Conservation (phyloP, 352 stramenopile species). For the Phytophthora fragariae region DNA sequence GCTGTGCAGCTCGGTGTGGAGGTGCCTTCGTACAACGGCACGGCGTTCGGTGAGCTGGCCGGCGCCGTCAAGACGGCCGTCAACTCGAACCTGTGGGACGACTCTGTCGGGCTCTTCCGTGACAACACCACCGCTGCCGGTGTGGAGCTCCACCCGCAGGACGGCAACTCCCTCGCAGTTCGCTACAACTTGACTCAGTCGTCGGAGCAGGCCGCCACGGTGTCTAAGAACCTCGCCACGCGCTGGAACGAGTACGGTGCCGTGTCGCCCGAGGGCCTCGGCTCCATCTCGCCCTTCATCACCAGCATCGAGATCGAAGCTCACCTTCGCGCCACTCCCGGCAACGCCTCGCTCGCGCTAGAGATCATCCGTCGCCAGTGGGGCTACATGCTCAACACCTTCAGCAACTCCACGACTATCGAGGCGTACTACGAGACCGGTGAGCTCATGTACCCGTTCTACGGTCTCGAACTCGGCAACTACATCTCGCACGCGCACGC, state of each 20-base stretch:
- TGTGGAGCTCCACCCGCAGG: slow-evolving; percentile 34
- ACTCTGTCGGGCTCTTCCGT: slow-evolving; percentile 26
- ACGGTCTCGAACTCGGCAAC: slow-evolving; percentile 29
- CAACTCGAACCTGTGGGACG: slow-evolving; percentile 46
- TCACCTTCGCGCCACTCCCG: slow-evolving; percentile 35
- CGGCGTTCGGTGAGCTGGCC: slow-evolving; percentile 31
- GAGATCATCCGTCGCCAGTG: slow-evolving; percentile 46
- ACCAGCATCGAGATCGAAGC: slow-evolving; percentile 44
- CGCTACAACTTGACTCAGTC: slow-evolving; percentile 44
- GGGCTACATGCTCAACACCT: slow-evolving; percentile 47
- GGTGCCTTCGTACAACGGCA: slow-evolving; percentile 29
- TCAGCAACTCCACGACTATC: slow-evolving; percentile 51
- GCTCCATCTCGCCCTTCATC: slow-evolving; percentile 45
- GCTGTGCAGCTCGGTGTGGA: slow-evolving; percentile 22
- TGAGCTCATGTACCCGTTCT: slow-evolving; percentile 48
- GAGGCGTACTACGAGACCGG: slow-evolving; percentile 48
- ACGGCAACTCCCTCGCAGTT: slow-evolving; percentile 44
- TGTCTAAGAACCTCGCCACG: slow-evolving; percentile 27
- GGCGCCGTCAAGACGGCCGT: slow-evolving; percentile 33
- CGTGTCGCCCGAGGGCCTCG: slow-evolving; percentile 38
- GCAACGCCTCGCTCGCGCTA: slow-evolving; percentile 34
- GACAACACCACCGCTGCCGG: slow-evolving; percentile 44
- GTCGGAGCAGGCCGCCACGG: slow-evolving; percentile 19
- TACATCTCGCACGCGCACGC: slow-evolving; percentile 50
- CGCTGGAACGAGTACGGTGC: slow-evolving; percentile 47